phyloP scores from a whole-genome alignment of 495 filamentous ascomycete species.

The Neurospora tetrasperma region DNA sequence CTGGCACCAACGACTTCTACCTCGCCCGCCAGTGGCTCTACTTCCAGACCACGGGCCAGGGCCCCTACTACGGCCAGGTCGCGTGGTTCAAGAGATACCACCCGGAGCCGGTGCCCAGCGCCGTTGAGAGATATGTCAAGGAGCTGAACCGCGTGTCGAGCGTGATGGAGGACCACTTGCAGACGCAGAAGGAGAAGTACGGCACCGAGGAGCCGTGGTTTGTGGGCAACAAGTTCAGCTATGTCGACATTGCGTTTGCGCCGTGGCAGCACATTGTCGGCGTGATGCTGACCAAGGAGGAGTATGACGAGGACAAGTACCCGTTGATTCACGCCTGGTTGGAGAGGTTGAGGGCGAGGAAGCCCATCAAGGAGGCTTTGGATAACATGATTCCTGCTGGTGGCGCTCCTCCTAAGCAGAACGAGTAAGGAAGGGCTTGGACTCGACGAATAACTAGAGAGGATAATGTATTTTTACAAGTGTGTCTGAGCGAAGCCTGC shows the following conservation, averaged over 20 bases:
- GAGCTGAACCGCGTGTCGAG: slow-evolving; percentile 51
- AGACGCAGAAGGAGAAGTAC: slow-evolving; percentile 27
- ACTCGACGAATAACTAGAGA: not conserved
- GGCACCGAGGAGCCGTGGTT: slow-evolving; percentile 33
- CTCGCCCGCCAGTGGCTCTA: slow-evolving; percentile 54
- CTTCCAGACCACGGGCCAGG: slow-evolving; percentile 61
- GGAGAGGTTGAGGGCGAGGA: slow-evolving; percentile 21
- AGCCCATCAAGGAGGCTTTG: slow-evolving; percentile 30
- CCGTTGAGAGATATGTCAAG: slow-evolving; percentile 47
- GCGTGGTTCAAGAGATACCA: slow-evolving; percentile 41
- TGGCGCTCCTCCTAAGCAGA: slow-evolving; percentile 30
- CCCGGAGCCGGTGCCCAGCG: slow-evolving; percentile 46
- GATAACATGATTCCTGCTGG: slow-evolving; percentile 15
- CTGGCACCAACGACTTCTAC: slow-evolving; percentile 38
- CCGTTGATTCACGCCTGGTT: slow-evolving; percentile 31
- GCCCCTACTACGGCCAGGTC: slow-evolving; percentile 55
- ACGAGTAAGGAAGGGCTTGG: slow-evolving; percentile 45
- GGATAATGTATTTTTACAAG: not conserved
- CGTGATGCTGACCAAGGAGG: slow-evolving; percentile 9
- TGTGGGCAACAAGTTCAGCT: slow-evolving; percentile 49
- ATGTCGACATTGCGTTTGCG: slow-evolving; percentile 50
- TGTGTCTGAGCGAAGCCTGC: not conserved
- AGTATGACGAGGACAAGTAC: slow-evolving; percentile 16
- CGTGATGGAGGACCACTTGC: slow-evolving; percentile 46
- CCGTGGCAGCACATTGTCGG: slow-evolving; percentile 36